Percentiles rank a stretch among this genome's conserved stretches.
Evolutionary conservation across 352 stramenopile species (phyloP).

Genomic region (Phytopythium aichiense): DNA sequence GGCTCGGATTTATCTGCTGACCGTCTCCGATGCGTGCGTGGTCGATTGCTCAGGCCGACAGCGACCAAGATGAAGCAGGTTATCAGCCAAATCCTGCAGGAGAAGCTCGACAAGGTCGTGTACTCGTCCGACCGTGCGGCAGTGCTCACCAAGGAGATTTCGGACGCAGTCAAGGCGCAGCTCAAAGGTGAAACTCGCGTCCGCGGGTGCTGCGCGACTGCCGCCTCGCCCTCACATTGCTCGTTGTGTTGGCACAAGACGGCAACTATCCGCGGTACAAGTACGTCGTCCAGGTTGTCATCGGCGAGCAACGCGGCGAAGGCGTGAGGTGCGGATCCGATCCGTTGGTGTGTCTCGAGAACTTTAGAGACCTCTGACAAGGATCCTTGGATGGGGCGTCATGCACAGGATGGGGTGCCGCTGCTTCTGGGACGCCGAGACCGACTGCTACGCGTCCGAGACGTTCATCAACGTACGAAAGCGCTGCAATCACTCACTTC

Average conservation of each 20-base stretch:
- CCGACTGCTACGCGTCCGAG: slow-evolving; percentile 87
- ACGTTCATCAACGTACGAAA: slow-evolving; percentile 81
- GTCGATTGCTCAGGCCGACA: slow-evolving; percentile 31
- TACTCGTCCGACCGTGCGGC: slow-evolving; percentile 79
- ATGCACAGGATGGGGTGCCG: slow-evolving; percentile 79
- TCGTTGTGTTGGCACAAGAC: slow-evolving; percentile 9
- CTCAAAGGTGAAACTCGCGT: slow-evolving; percentile 54
- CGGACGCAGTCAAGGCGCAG: slow-evolving; percentile 75
- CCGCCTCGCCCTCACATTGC: not conserved
- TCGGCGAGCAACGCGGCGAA: slow-evolving; percentile 87
- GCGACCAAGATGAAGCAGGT: slow-evolving; percentile 82
- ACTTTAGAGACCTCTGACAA: not conserved
- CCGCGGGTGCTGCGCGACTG: not conserved
- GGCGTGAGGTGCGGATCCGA: slow-evolving; percentile 51
- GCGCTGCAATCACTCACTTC: not conserved
- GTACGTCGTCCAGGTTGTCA: slow-evolving; percentile 90
- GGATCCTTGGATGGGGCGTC: not conserved
- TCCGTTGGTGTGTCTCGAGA: not conserved
- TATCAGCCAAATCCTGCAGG: slow-evolving; percentile 53
- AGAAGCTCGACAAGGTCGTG: slow-evolving; percentile 57
- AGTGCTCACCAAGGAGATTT: slow-evolving; percentile 81
- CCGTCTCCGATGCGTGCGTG: not conserved
- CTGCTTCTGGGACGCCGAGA: slow-evolving; percentile 89
- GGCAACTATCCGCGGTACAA: slow-evolving; percentile 86
- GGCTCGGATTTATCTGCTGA: not conserved